A percentile compares a stretch with the other conserved stretches of the same genome.
phyloP scores from a whole-genome alignment of 2,329 filamentous ascomycete genomes.

The Calonectria multiphialidica region DNA sequence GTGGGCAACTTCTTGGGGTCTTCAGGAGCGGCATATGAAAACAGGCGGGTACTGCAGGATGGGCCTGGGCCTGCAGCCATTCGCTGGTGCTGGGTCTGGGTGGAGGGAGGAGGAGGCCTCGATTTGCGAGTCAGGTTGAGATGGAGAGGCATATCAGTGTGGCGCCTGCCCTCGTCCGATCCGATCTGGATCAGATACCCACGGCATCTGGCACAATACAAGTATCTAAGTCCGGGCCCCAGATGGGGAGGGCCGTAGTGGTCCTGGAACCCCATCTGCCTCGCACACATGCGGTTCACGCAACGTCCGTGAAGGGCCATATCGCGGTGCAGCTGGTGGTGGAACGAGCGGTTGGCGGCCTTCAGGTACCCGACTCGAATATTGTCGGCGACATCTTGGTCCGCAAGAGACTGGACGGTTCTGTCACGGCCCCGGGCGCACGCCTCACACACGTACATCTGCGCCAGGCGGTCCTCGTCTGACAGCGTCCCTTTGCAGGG shows the following conservation, averaged over 20 bases:
- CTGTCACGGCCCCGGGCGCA: not conserved
- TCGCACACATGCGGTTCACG: not conserved
- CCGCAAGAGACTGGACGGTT: not conserved
- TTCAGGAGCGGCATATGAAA: not conserved
- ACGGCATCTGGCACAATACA: conserved; percentile 5
- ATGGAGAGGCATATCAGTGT: not conserved
- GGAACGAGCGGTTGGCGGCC: not conserved
- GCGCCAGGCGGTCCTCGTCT: conserved; percentile 4
- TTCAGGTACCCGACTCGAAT: not conserved
- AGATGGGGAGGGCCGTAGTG: not conserved
- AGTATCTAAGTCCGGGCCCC: not conserved
- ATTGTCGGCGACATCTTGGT: not conserved
- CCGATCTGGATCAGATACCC: not conserved
- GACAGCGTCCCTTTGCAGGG: not conserved
- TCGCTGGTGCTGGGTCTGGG: not conserved
- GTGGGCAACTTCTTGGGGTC: not conserved
- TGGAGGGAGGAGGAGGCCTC: not conserved
- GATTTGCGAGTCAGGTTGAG: not conserved
- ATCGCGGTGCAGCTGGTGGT: not conserved
- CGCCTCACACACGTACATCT: not conserved
- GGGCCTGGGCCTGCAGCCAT: not conserved
- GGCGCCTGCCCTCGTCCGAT: not conserved
- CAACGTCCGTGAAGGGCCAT: not conserved
- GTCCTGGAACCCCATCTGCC: not conserved
- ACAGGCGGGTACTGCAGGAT: not conserved